Conservation (phyloP, 176 grass and related monocot species). For the Rhynchospora pubera region DNA sequence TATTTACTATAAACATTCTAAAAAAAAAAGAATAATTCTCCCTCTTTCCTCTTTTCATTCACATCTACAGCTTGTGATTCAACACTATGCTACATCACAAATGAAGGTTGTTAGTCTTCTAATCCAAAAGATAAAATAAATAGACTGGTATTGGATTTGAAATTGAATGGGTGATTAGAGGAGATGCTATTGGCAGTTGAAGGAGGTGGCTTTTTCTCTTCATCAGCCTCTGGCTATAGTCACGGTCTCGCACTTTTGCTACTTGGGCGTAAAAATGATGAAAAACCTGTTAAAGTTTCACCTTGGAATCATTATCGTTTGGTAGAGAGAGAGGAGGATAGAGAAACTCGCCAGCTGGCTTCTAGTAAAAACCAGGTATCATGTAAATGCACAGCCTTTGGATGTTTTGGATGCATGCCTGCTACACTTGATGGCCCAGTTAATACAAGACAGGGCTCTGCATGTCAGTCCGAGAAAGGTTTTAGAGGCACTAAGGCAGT, state of each 20-base stretch:
- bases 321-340: conserved; percentile 41
- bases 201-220: conserved; percentile 97
- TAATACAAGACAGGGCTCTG: conserved; percentile 30
- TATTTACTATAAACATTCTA: not conserved
- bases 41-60: not conserved
- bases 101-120: not conserved
- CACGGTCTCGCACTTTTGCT: conserved; percentile 87
- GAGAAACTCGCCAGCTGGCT: conserved; percentile 41
- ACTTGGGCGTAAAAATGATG: conserved; percentile 68
- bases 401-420: conserved; percentile 60
- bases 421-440: conserved; percentile 41
- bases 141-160: conserved; percentile 34
- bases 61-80: not conserved
- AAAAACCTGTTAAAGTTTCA: conserved; percentile 60
- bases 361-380: conserved; percentile 44
- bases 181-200: conserved; percentile 98
- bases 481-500: conserved; percentile 30
- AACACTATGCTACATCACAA: not conserved
- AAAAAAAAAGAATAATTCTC: not conserved
- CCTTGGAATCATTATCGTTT: conserved; percentile 69
- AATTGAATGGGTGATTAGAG: conserved; percentile 58
- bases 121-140: conserved; percentile 7
- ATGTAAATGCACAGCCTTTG: conserved; percentile 54
- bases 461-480: conserved; percentile 24
- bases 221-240: conserved; percentile 93